Conservation (phyloP, 2,329 filamentous ascomycete genomes). For the Alternaria sp. region DNA sequence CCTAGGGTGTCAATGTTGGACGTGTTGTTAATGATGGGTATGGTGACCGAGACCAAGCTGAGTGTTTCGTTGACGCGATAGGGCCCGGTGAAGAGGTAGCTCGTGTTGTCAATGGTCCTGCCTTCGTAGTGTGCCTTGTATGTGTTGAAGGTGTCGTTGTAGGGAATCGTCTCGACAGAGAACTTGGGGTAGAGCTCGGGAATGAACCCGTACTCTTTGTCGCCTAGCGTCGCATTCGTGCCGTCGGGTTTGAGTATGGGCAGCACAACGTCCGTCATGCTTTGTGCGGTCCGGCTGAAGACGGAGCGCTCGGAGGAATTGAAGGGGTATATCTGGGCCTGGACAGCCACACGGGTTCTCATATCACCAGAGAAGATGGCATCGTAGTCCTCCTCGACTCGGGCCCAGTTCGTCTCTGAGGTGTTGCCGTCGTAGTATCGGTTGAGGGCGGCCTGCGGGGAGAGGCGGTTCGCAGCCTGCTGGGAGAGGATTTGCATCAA, state of each 20-base stretch:
- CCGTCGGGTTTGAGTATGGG: conserved; percentile 70
- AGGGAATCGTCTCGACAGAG: conserved; percentile 60
- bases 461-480: conserved; percentile 70
- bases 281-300: conserved; percentile 55
- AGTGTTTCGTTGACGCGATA: conserved; percentile 74
- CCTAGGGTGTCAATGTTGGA: conserved; percentile 71
- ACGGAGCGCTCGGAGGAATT: conserved; percentile 62
- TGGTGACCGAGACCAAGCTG: conserved; percentile 79
- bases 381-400: conserved; percentile 68
- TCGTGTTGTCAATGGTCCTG: conserved; percentile 52
- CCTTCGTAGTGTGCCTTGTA: conserved; percentile 54
- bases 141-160: conserved; percentile 41
- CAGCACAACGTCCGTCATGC: conserved; percentile 60
- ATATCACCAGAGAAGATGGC: conserved; percentile 71
- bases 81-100: conserved; percentile 77
- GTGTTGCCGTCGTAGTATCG: conserved; percentile 65
- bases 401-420: conserved; percentile 63
- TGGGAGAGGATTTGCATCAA: conserved; percentile 77
- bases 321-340: conserved; percentile 75
- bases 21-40: conserved; percentile 76
- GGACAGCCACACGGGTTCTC: conserved; percentile 61
- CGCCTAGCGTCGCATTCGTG: conserved; percentile 65
- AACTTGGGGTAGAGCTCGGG: conserved; percentile 78
- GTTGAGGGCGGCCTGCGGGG: conserved; percentile 60
- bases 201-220: conserved; percentile 71